Evolutionary conservation across 2,329 filamentous ascomycete genomes (phyloP).

Genomic region (Pseudonectria buxi): DNA sequence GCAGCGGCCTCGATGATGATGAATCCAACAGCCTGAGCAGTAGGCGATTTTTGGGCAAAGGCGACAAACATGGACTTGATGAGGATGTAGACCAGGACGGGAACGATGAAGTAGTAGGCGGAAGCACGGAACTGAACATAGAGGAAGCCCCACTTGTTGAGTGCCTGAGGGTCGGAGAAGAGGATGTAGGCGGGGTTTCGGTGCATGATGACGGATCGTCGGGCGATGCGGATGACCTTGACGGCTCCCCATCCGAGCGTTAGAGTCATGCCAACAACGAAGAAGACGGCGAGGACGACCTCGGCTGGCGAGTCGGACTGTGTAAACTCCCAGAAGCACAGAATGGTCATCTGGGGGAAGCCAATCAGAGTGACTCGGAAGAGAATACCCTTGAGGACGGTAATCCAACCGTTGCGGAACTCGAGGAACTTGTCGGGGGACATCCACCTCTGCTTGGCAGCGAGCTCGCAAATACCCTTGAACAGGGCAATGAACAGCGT

Average conservation of each 20-base stretch:
- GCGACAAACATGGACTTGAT: slow-evolving; percentile 86
- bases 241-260: slow-evolving; percentile 79
- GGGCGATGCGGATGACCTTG: slow-evolving; percentile 85
- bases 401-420: slow-evolving; percentile 91
- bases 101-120: slow-evolving; percentile 90
- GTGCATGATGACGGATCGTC: slow-evolving; percentile 83
- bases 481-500: slow-evolving; percentile 67
- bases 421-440: slow-evolving; percentile 81
- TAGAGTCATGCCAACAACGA: slow-evolving; percentile 71
- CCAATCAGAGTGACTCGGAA: slow-evolving; percentile 87
- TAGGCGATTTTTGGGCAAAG: slow-evolving; percentile 63
- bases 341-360: slow-evolving; percentile 82
- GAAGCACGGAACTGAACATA: slow-evolving; percentile 96
- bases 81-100: slow-evolving; percentile 69
- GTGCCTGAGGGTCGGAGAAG: slow-evolving; percentile 85
- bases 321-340: slow-evolving; percentile 92
- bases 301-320: slow-evolving; percentile 77
- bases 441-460: slow-evolving; percentile 69
- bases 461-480: slow-evolving; percentile 73
- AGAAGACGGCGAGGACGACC: slow-evolving; percentile 81
- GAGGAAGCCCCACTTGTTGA: slow-evolving; percentile 98
- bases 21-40: slow-evolving; percentile 73
- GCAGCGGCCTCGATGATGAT: slow-evolving; percentile 75
- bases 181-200: slow-evolving; percentile 96
- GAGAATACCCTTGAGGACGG: slow-evolving; percentile 86